phyloP scores from a whole-genome alignment of 306 rosid species.

The Quercus mongolica region DNA sequence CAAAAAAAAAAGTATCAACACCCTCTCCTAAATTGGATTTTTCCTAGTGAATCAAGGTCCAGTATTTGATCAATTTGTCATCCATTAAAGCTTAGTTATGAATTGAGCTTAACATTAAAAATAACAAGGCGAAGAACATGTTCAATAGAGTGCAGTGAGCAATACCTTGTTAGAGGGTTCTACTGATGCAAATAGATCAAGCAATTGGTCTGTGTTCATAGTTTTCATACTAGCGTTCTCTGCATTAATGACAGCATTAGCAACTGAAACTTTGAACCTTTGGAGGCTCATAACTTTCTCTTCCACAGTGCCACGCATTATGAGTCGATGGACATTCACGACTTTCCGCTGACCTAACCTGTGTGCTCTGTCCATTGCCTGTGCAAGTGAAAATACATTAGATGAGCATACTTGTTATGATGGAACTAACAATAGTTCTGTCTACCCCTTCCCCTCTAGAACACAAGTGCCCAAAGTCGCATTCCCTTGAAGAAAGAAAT shows the following conservation, averaged over 20 bases:
- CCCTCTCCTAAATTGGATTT: background rate
- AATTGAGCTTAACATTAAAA: background rate
- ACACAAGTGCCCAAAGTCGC: background rate
- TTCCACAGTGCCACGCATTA: slow-evolving; percentile 98
- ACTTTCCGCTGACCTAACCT: slow-evolving; percentile 95
- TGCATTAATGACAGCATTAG: slow-evolving; percentile 91
- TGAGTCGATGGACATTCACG: slow-evolving; percentile 91
- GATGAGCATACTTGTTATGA: background rate
- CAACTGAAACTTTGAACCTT: slow-evolving; percentile 82
- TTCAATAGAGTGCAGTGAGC: background rate
- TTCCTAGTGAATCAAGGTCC: background rate
- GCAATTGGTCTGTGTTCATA: slow-evolving; percentile 98
- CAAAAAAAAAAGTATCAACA: background rate
- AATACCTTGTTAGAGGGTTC: slow-evolving; percentile 71
- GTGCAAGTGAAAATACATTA: slow-evolving; percentile 33
- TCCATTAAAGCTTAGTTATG: background rate
- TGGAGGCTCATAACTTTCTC: slow-evolving; percentile 98
- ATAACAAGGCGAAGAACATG: background rate
- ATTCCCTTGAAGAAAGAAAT: background rate
- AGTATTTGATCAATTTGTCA: background rate
- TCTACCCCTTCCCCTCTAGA: background rate
- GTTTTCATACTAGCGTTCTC: slow-evolving; percentile 96
- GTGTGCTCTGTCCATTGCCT: slow-evolving; percentile 99
- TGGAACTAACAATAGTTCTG: background rate
- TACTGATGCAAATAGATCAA: slow-evolving; percentile 87